Evolutionary conservation across 1,284 basidiomycete species (phyloP), one percentile per base, ranked within the genome.

Genomic region (Ustilago bromivora): DNA sequence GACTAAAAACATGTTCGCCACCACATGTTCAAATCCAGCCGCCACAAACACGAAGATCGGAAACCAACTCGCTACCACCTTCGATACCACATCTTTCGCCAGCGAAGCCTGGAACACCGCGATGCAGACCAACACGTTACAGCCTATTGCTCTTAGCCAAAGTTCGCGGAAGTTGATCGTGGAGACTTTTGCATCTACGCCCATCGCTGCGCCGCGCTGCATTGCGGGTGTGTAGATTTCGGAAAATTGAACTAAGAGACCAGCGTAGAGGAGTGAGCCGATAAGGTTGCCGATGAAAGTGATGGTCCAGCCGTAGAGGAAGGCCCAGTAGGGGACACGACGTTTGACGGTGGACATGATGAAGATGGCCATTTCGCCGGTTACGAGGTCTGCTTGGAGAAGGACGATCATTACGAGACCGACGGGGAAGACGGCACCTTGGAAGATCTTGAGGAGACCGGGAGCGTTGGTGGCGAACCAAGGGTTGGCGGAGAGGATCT

Each of bases 71-170:
- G 91, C 90, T 64, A 92, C 87, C 49, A 93, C 89, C 89, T 93
- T 93, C 12, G 91, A 92, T 10, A 91, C 84, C 0, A 92, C 92
- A 10, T 93, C 92, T 58, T 86, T 90, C 9, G 92, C 91, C 17
- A 90, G 90, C n/a, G 90, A 88, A 0, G 91, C 90, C 91, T 92
- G 92, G 92, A 92, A 93, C 63, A 93, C 88, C 4, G 92, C 92
- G n/a, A 92, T 87, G 74, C 89, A 92, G 40, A 93, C 92, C 2
- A 93, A 88, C 90, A 91, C 92, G 78, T 93, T 93, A 78, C 92
- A 93, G 4, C 90, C 92, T 73, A 93, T 92, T 0, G 92, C 92
- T 23, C 92, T 88, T 19, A 93, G 85, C 86, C 93, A 91, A 55
- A 93, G 91, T 82, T 93, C 63, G 43, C 64, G 56, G 46, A 81